Conservation (phyloP, 2,329 filamentous ascomycete genomes). For the Helotiales sp. region DNA sequence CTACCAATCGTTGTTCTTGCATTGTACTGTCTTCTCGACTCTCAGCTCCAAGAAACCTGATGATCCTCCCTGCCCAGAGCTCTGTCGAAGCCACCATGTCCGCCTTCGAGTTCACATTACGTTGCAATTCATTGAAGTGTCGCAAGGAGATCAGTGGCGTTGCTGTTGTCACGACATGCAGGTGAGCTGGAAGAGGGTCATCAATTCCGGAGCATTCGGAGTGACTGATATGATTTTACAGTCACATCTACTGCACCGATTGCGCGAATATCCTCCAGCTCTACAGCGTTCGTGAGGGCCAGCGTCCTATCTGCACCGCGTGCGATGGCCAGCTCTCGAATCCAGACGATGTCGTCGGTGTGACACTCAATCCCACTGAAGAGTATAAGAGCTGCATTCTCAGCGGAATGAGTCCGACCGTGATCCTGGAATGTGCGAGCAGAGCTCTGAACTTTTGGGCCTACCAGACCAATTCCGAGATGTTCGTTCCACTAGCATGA, state of each 20-base stretch:
- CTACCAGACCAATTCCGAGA: constrained; percentile 84
- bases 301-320: constrained; percentile 70
- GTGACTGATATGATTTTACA: constrained; percentile 44
- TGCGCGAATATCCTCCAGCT: constrained; percentile 73
- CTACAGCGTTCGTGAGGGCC: constrained; percentile 53
- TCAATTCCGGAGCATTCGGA: neutral
- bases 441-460: constrained; percentile 83
- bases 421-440: constrained; percentile 86
- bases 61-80: neutral
- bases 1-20: neutral
- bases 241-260: constrained; percentile 83
- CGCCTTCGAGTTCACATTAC: constrained; percentile 64
- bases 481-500: constrained; percentile 55
- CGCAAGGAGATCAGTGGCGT: constrained; percentile 68
- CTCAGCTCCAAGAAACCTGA: neutral
- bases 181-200: constrained; percentile 51
- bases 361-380: constrained; percentile 77
- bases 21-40: neutral
- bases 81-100: constrained; percentile 54
- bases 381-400: constrained; percentile 89
- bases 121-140: constrained; percentile 83
- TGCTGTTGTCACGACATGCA: constrained; percentile 89
- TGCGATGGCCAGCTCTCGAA: constrained; percentile 72
- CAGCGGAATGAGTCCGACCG: constrained; percentile 78
- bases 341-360: constrained; percentile 75